A percentile compares a stretch with the other conserved stretches of the same genome.
Evolutionary conservation across 345 rosid genomes (phyloP).

Genomic region (Bruguiera parviflora): DNA sequence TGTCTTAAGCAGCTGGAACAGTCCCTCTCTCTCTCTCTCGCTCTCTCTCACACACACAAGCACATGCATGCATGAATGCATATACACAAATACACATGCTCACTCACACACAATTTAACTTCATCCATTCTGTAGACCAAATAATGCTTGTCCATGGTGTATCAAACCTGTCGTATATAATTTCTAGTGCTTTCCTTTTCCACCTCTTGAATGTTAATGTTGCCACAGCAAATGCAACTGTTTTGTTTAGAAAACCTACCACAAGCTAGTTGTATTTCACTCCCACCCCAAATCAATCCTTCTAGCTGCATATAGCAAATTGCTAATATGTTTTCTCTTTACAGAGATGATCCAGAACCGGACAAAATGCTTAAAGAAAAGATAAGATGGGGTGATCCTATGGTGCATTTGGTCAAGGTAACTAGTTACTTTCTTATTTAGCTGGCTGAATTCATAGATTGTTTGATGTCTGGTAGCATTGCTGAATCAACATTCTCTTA

Average conservation of each 20-base stretch:
- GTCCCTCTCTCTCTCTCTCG: too few species aligned
- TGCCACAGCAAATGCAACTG: too few species aligned
- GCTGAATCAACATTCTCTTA: constrained; percentile 4
- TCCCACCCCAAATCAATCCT: neutral
- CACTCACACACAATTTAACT: too few species aligned
- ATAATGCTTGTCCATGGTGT: too few species aligned
- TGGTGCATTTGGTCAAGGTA: constrained; percentile 96
- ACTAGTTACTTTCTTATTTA: neutral
- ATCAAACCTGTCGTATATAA: too few species aligned
- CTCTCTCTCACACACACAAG: neutral
- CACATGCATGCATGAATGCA: too few species aligned
- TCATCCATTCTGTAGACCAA: too few species aligned
- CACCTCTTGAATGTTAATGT: too few species aligned
- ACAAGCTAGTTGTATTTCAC: too few species aligned
- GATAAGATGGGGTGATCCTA: constrained; percentile 87
- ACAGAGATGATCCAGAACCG: constrained; percentile 91
- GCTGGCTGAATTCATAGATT: neutral
- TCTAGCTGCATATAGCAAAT: constrained; percentile 1
- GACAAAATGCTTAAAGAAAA: constrained; percentile 69
- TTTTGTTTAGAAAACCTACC: too few species aligned
- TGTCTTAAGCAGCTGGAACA: constrained; percentile 1
- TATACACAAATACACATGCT: too few species aligned
- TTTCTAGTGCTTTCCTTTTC: too few species aligned
- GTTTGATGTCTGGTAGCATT: neutral
- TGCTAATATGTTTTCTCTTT: constrained; percentile 13